Evolutionary conservation across 768 basidiomycete species (phyloP).

Genomic region (Podaxis carcinomalis): DNA sequence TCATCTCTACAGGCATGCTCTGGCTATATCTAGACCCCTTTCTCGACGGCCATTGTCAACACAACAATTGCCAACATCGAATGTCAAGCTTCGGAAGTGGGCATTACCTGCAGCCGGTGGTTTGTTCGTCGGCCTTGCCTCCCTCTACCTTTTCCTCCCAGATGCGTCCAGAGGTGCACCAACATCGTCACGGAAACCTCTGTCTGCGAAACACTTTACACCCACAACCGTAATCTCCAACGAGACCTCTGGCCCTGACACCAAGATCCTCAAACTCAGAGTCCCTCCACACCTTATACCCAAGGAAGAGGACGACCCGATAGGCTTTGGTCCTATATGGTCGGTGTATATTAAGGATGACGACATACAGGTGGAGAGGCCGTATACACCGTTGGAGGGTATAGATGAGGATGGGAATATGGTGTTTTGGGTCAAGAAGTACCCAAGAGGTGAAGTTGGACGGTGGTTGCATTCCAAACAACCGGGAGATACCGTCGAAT

Average conservation of each 20-base stretch:
- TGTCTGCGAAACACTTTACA: slow-evolving; percentile 53
- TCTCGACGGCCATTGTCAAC: not conserved
- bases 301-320: slow-evolving; percentile 13
- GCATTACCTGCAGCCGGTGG: slow-evolving; percentile 28
- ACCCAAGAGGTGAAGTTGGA: slow-evolving; percentile 74
- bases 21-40: not conserved
- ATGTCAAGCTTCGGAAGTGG: not conserved
- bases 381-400: slow-evolving; percentile 79
- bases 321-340: slow-evolving; percentile 49
- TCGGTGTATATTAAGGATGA: slow-evolving; percentile 82
- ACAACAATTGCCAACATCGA: not conserved
- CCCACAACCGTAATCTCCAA: slow-evolving; percentile 54
- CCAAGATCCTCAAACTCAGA: slow-evolving; percentile 61
- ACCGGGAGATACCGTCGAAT: slow-evolving; percentile 64
- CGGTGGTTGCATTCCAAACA: slow-evolving; percentile 75
- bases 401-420: slow-evolving; percentile 63
- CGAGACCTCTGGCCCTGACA: slow-evolving; percentile 47
- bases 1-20: not conserved
- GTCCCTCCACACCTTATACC: slow-evolving; percentile 44
- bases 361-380: slow-evolving; percentile 84
- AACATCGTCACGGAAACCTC: slow-evolving; percentile 29
- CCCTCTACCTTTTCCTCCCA: slow-evolving; percentile 50
- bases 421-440: slow-evolving; percentile 79
- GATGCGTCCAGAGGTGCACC: slow-evolving; percentile 43
- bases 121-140: slow-evolving; percentile 32